Evolutionary conservation across 139 green algal species (phyloP), one percentile per base, ranked within the genome.

Genomic region (Chlamydomonas incerta): DNA sequence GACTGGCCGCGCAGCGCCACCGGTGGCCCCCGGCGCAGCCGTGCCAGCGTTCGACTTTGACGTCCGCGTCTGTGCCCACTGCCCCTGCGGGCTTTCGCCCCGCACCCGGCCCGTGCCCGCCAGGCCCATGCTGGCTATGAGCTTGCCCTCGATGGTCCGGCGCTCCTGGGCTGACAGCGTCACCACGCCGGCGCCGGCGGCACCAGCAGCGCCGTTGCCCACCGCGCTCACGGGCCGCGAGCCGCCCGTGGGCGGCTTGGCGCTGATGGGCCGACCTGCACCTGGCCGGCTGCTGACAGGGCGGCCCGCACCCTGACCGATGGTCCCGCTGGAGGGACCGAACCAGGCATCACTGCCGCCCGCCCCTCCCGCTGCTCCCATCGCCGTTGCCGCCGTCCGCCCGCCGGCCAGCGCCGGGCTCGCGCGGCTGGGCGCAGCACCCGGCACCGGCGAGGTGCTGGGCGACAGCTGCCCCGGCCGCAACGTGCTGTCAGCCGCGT

Each of bases 241-340:
- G 41, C 41, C 41, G 41, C 41, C 41, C 41, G 41, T 50, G 5
- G 41, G 41, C 41, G 41, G 41, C 8, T 50, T 50, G 35, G 65
- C 79, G n/a, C 79, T 85, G 20, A 71, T 35, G 26, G 80, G 68
- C 14, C 80, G 68, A 0, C 70, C 11, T 11, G 28, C 15, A 58
- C 70, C 21, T 41, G 14, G 11, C 11, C 33, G 6, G 46, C 58
- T 46, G 62, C 77, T 84, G 46, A 6, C 46, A 18, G 63, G 77
- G 14, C 77, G 47, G 37, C 9, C 50, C 47, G 24, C 17, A 2
- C 15, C 47, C 41, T 50, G 13, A 28, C 80, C 80, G 34, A 86
- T 86, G 50, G n/a, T 72, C 52, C 52, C 34, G 80, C 80, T 86
- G 26, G 80, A 17, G 3, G 80, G 80, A 3, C 80, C 80, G 46